Conservation (phyloP, 345 rosid genomes). For the Lepidium didymum region DNA sequence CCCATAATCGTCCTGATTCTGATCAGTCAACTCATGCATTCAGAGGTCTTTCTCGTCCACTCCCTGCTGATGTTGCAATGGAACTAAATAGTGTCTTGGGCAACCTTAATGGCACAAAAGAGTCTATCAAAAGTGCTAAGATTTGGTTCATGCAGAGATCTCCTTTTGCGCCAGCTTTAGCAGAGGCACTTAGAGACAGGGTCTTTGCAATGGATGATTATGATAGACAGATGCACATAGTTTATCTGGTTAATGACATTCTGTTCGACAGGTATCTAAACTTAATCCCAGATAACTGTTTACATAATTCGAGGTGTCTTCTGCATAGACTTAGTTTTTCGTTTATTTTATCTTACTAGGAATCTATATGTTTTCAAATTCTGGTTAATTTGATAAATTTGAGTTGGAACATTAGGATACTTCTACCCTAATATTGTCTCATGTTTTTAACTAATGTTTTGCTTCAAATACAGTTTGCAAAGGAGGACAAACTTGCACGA, state of each 20-base stretch:
- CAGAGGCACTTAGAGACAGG: slow-evolving; percentile 87
- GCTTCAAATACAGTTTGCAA: slow-evolving; percentile 61
- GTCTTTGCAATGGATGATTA: slow-evolving; percentile 76
- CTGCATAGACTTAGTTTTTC: neutral
- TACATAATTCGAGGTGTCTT: neutral
- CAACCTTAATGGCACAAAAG: slow-evolving; percentile 92
- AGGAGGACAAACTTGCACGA: slow-evolving; percentile 73
- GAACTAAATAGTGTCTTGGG: slow-evolving; percentile 69
- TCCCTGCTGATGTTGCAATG: slow-evolving; percentile 78
- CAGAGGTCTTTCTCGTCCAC: slow-evolving; percentile 76
- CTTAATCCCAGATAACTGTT: neutral
- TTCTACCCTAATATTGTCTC: neutral
- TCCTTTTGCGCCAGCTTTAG: slow-evolving; percentile 90
- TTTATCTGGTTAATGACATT: slow-evolving; percentile 93
- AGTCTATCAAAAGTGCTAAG: slow-evolving; percentile 95
- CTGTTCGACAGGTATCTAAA: slow-evolving; percentile 80
- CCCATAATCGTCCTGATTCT: slow-evolving; percentile 65
- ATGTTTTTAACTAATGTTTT: neutral
- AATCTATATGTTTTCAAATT: neutral
- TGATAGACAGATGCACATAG: slow-evolving; percentile 87
- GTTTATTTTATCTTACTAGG: neutral
- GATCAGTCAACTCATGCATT: slow-evolving; percentile 59
- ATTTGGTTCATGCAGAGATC: slow-evolving; percentile 98
- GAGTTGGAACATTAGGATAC: slow-evolving; percentile 7
- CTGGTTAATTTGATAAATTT: neutral